Evolutionary conservation across 1,284 basidiomycete genomes (phyloP).

Genomic region (Puccinia hordei): DNA sequence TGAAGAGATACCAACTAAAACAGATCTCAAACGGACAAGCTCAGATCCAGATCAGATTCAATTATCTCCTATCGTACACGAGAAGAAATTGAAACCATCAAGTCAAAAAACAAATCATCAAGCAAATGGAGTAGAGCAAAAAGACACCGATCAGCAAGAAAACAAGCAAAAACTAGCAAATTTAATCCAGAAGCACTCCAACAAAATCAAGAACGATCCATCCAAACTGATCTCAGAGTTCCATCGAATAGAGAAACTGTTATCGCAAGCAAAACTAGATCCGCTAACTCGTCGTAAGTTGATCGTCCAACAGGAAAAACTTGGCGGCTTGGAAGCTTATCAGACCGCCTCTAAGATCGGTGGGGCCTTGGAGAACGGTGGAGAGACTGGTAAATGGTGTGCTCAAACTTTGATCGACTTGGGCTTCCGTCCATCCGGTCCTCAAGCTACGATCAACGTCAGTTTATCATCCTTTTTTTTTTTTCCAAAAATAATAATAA

Average conservation of each 20-base stretch:
- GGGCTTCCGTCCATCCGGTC: slow-evolving; percentile 7
- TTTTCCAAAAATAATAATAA: too few relatives aligned
- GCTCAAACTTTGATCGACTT: slow-evolving; percentile 53
- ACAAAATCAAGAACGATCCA: slow-evolving; percentile 52
- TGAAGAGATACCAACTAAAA: background rate
- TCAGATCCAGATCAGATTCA: background rate
- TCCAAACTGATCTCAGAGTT: slow-evolving; percentile 54
- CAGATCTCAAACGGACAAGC: background rate
- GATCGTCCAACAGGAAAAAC: slow-evolving; percentile 50
- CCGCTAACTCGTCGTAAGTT: slow-evolving; percentile 52
- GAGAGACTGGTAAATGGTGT: slow-evolving; percentile 57
- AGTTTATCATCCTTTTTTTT: slow-evolving; percentile 1
- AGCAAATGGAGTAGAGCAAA: background rate
- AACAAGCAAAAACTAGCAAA: background rate
- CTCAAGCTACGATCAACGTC: slow-evolving; percentile 43
- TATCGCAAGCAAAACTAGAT: slow-evolving; percentile 53
- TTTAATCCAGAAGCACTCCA: slow-evolving; percentile 21
- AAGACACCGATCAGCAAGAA: background rate
- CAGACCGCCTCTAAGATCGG: slow-evolving; percentile 55
- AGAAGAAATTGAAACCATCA: background rate
- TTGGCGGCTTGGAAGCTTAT: slow-evolving; percentile 56
- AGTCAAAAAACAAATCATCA: background rate
- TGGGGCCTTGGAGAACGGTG: slow-evolving; percentile 54
- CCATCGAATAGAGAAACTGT: slow-evolving; percentile 56
- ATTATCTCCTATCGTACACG: too few relatives aligned